phyloP scores from a whole-genome alignment of 192 early-diverging fungal genomes.

The Entophlyctis luteolus region DNA sequence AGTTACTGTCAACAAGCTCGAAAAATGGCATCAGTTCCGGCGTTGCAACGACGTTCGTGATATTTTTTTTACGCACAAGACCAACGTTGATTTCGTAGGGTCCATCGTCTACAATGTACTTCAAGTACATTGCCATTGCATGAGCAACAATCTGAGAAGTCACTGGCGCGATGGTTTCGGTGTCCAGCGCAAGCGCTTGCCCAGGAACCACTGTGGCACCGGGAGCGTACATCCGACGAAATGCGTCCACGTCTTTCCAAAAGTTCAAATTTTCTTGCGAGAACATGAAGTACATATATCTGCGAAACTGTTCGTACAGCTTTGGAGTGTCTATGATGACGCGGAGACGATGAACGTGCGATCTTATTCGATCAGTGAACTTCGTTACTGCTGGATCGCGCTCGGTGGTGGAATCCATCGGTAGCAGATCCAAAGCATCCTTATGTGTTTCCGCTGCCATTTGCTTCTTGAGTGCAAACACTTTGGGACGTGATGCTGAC shows the following conservation, averaged over 20 bases:
- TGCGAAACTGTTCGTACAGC: constrained; percentile 57
- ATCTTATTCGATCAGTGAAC: not conserved
- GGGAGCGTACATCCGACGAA: constrained; percentile 37
- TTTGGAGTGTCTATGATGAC: constrained; percentile 56
- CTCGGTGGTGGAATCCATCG: constrained; percentile 4
- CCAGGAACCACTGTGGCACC: constrained; percentile 16
- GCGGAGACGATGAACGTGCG: constrained; percentile 36
- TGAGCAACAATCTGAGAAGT: constrained; percentile 29
- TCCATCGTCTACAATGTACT: constrained; percentile 34
- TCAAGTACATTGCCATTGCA: constrained; percentile 40
- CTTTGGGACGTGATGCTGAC: constrained; percentile 8
- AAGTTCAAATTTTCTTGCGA: constrained; percentile 76
- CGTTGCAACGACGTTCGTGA: constrained; percentile 25
- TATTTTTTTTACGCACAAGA: constrained; percentile 31
- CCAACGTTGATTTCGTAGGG: constrained; percentile 45
- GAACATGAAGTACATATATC: constrained; percentile 61
- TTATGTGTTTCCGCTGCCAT: not conserved
- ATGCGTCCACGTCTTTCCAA: constrained; percentile 57
- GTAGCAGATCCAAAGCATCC: constrained; percentile 4
- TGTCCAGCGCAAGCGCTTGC: not conserved
- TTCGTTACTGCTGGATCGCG: constrained; percentile 13
- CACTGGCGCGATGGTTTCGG: too few species aligned
- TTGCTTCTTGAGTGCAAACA: constrained; percentile 5
- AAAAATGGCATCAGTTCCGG: constrained; percentile 18
- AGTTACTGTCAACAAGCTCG: constrained; percentile 13